These are phyloP conservation scores for Mycosphaerella sp. DNA, from an alignment of 2,329 filamentous ascomycete species.

Conservation along the genomic window DNA sequence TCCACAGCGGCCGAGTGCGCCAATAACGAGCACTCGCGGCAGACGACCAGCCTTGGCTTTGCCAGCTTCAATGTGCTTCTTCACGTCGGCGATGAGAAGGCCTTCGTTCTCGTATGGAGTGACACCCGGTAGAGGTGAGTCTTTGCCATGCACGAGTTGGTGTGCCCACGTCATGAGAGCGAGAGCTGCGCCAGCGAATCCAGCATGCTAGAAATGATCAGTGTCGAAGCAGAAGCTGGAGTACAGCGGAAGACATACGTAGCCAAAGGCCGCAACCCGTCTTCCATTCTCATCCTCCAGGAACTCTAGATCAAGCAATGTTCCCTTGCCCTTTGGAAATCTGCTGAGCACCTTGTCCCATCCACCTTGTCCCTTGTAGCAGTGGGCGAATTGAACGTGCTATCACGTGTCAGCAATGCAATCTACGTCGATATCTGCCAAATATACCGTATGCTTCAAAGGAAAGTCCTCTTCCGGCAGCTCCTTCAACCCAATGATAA, in stretches of 20 bases:
- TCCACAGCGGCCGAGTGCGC: constrained; percentile 70
- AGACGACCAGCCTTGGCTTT: constrained; percentile 59
- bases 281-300: constrained; percentile 64
- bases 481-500: constrained; percentile 40
- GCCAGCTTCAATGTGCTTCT: constrained; percentile 61
- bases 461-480: constrained; percentile 53
- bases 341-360: constrained; percentile 76
- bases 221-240: not conserved
- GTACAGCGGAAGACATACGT: constrained; percentile 27
- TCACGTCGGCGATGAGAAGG: constrained; percentile 66
- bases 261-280: constrained; percentile 64
- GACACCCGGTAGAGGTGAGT: constrained; percentile 59
- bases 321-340: constrained; percentile 69
- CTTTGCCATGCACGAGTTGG: constrained; percentile 65
- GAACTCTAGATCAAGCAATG: constrained; percentile 82
- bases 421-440: not conserved
- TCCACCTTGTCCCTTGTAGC: constrained; percentile 53
- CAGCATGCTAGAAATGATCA: constrained; percentile 56
- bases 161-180: constrained; percentile 76
- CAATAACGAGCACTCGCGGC: constrained; percentile 76
- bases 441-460: constrained; percentile 56
- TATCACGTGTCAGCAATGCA: constrained; percentile 8
- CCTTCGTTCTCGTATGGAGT: constrained; percentile 67
- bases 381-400: constrained; percentile 37
- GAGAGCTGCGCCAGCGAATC: constrained; percentile 57